Evolutionary conservation across 2,329 filamentous ascomycete genomes (phyloP), one percentile per base, ranked within the genome.

Genomic region (Botrytis elliptica): DNA sequence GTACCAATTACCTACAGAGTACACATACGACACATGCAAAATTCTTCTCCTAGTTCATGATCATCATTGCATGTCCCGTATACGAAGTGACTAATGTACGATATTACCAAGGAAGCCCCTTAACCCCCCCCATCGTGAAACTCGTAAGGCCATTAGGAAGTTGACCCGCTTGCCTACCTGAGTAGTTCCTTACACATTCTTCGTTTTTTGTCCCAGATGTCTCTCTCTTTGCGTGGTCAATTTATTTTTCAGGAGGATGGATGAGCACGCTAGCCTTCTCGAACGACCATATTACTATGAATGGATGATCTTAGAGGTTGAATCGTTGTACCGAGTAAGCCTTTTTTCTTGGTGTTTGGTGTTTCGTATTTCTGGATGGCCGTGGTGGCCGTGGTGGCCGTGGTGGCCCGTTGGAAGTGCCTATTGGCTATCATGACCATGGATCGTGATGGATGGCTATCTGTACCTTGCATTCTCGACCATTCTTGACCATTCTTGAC

Each of bases 381-480:
- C n/a, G 22, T 62, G 59, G 36, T 42, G 46, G 22, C 36, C n/a
- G 22, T 62, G 59, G 36, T 42, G 46, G 36, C 42, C 68, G 22
- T 62, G 59, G 36, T 57, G 46, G 49, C 42, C 68, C 70, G 29
- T 22, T 40, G 4, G 22, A 42, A 36, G 33, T 38, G 1, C 12
- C 33, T 16, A 66, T 68, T 68, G 44, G 67, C 25, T 12, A 36
- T 29, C 25, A 60, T 49, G 38, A 12, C 40, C 46, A 49, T 71
- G 44, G 29, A 7, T 29, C 14, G 14, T 42, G 40, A 40, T 40
- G 40, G 29, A 4, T 22, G 36, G 22, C 38, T 71, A 18, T 46
- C 38, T 40, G 70, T 72, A 72, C 70, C 70, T 72, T 72, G 49
- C 70, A 71, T 71, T 33, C 57, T 70, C 46, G 38, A 38, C n/a